Conservation (phyloP, 1,284 basidiomycete genomes). For the Pholiota adiposa region DNA sequence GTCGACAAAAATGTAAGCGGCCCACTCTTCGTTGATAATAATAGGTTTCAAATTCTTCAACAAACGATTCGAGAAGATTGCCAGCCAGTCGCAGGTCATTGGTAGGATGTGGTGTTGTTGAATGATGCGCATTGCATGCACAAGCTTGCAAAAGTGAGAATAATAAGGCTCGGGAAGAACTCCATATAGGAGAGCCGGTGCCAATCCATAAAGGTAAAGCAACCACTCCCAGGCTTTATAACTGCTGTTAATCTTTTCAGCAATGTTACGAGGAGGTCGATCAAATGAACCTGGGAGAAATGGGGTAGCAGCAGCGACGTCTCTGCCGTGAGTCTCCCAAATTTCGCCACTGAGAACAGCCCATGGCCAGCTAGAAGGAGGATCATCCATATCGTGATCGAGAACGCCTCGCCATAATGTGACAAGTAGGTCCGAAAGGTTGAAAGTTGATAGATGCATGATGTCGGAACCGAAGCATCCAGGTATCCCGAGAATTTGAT, state of each 20-base stretch:
- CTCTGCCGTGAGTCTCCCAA: constrained; percentile 36
- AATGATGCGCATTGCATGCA: constrained; percentile 13
- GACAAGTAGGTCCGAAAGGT: constrained; percentile 18
- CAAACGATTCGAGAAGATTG: constrained; percentile 10
- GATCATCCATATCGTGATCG: constrained; percentile 24
- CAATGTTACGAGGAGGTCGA: constrained; percentile 35
- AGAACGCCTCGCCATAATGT: constrained; percentile 21
- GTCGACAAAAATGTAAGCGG: constrained; percentile 34
- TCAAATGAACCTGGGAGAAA: constrained; percentile 38
- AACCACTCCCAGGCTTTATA: constrained; percentile 35
- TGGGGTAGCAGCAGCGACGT: constrained; percentile 26
- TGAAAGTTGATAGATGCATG: constrained; percentile 22
- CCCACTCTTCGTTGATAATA: constrained; percentile 30
- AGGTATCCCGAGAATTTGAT: constrained; percentile 19
- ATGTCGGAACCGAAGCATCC: constrained; percentile 20
- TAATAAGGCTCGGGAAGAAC: not conserved
- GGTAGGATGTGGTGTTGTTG: constrained; percentile 17
- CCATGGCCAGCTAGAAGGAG: constrained; percentile 36
- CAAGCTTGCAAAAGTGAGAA: constrained; percentile 15
- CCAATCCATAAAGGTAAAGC: constrained; percentile 19
- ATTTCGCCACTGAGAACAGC: constrained; percentile 25
- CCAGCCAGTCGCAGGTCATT: not conserved
- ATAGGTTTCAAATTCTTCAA: constrained; percentile 29
- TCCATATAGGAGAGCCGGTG: constrained; percentile 16
- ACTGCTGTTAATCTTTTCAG: constrained; percentile 37